phyloP scores from a whole-genome alignment of 2,329 filamentous ascomycete species.

The Pestalotiopsis fici region DNA sequence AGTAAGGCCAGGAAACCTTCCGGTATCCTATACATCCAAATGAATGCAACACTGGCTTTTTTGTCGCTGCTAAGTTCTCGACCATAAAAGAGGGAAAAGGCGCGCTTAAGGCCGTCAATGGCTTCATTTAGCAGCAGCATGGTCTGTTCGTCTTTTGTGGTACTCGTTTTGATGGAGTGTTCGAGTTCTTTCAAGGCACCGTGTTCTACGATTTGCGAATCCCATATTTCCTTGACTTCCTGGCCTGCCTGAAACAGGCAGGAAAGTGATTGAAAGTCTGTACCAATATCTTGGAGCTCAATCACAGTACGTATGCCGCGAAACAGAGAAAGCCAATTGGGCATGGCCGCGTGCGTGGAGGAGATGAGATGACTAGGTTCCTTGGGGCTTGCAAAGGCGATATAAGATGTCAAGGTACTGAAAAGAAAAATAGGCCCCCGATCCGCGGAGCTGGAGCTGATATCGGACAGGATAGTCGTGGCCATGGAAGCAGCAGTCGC shows the following conservation, averaged over 20 bases:
- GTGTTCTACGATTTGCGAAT: not conserved
- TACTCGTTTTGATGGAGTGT: not conserved
- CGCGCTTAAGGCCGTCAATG: not conserved
- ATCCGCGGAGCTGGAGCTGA: slow-evolving; percentile 29
- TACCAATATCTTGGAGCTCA: not conserved
- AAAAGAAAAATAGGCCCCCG: slow-evolving; percentile 38
- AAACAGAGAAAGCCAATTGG: not conserved
- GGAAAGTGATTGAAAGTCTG: not conserved
- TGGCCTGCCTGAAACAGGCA: not conserved
- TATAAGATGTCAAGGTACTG: slow-evolving; percentile 36
- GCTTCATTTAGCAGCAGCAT: not conserved
- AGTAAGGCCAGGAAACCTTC: slow-evolving; percentile 14
- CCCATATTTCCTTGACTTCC: not conserved
- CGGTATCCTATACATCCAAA: not conserved
- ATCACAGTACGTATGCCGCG: not conserved
- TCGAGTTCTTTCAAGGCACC: not conserved
- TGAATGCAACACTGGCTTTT: not conserved
- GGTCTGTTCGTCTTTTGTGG: not conserved
- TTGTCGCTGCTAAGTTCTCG: not conserved
- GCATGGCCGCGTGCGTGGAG: slow-evolving; percentile 24
- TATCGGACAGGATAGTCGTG: slow-evolving; percentile 30
- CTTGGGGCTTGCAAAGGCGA: slow-evolving; percentile 35
- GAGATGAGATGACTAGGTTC: slow-evolving; percentile 35
- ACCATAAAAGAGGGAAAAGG: not conserved
- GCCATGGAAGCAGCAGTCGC: slow-evolving; percentile 30